Conservation (phyloP, 768 basidiomycete species). For the Rhizopogon vesiculosus region DNA sequence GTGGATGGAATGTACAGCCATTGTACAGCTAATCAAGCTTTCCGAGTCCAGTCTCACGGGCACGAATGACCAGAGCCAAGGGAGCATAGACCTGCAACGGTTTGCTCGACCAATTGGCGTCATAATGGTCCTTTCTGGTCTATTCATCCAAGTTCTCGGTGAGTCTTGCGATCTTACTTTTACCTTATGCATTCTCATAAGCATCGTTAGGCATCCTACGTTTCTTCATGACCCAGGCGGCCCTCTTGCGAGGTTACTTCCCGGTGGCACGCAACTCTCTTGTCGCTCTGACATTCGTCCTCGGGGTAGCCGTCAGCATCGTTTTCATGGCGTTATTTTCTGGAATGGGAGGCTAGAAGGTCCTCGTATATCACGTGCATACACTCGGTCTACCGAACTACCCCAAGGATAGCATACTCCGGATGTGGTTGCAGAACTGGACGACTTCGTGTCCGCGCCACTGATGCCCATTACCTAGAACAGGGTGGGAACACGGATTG, state of each 20-base stretch:
- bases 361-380: neutral
- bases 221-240: conserved; percentile 49
- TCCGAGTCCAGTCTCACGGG: conserved; percentile 15
- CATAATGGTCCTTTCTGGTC: conserved; percentile 38
- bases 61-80: neutral
- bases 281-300: conserved; percentile 34
- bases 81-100: conserved; percentile 9
- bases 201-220: conserved; percentile 39
- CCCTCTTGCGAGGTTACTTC: conserved; percentile 46
- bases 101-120: conserved; percentile 53
- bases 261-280: conserved; percentile 44
- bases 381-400: neutral
- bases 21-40: conserved; percentile 51
- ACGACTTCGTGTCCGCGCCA: neutral
- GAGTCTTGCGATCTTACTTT: conserved; percentile 10
- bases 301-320: conserved; percentile 35
- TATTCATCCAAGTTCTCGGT: conserved; percentile 47
- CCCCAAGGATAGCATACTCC: neutral
- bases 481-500: too few species aligned
- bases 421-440: neutral
- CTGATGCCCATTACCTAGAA: neutral
- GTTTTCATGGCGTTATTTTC: conserved; percentile 40
- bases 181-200: neutral
- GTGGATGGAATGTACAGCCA: conserved; percentile 27
- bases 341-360: conserved; percentile 7